Evolutionary conservation across 2,329 filamentous ascomycete species (phyloP).

Genomic region (Cryphonectria radicalis): DNA sequence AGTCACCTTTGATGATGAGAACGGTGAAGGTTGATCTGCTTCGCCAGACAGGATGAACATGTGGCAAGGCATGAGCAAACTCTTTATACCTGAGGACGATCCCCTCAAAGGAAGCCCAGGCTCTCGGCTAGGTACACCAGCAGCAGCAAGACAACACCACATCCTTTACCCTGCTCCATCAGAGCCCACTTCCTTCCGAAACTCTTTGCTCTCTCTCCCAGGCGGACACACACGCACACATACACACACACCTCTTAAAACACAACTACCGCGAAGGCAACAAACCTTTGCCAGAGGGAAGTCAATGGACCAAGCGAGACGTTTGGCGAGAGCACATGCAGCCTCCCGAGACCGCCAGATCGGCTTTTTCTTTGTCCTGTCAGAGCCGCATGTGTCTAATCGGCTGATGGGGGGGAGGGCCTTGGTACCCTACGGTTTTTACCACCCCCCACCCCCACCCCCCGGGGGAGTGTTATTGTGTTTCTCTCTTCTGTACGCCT

Average conservation of each 20-base stretch:
- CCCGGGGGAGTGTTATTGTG: background rate
- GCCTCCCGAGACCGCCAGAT: slow-evolving; percentile 23
- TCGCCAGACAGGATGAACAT: background rate
- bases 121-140: background rate
- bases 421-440: background rate
- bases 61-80: background rate
- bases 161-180: background rate
- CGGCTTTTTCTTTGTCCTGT: slow-evolving; percentile 18
- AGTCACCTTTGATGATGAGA: background rate
- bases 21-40: background rate
- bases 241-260: background rate
- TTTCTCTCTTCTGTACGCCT: slow-evolving; percentile 3
- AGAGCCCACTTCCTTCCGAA: background rate
- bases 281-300: background rate
- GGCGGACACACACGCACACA: background rate
- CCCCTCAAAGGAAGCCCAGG: background rate
- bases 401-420: slow-evolving; percentile 6
- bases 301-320: slow-evolving; percentile 20
- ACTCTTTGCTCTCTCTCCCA: background rate
- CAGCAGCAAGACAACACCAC: background rate
- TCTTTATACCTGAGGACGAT: background rate
- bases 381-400: slow-evolving; percentile 21
- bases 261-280: background rate
- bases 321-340: slow-evolving; percentile 25
- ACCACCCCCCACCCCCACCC: background rate